Evolutionary conservation across 2,329 filamentous ascomycete genomes (phyloP).

Genomic region (Trichophyton mentagrophytes): DNA sequence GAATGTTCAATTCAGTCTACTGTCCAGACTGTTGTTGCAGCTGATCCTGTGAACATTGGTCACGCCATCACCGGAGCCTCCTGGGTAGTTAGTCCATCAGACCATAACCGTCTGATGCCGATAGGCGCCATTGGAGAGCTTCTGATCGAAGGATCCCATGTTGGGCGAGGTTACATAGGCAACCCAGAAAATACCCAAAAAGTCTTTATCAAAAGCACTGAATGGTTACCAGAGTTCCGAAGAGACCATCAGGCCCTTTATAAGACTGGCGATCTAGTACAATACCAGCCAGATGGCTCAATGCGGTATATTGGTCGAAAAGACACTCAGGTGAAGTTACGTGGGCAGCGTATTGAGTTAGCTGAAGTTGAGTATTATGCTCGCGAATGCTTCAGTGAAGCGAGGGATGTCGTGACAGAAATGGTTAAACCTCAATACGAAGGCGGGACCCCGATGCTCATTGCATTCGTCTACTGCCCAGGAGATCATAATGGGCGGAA

Average conservation of each 20-base stretch:
- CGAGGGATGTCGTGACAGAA: constrained; percentile 6
- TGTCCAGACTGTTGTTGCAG: neutral
- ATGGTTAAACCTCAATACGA: constrained; percentile 3
- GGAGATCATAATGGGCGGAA: neutral
- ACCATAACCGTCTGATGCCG: constrained; percentile 16
- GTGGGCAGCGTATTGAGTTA: constrained; percentile 72
- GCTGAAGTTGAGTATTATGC: constrained; percentile 70
- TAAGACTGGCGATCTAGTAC: constrained; percentile 18
- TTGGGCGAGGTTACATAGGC: constrained; percentile 27
- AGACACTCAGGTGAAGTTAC: constrained; percentile 59
- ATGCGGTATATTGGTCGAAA: constrained; percentile 17
- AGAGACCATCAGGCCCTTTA: constrained; percentile 10
- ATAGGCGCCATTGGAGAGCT: constrained; percentile 33
- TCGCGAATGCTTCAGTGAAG: constrained; percentile 9
- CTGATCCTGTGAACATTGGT: constrained; percentile 11
- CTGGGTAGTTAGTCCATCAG: constrained; percentile 18
- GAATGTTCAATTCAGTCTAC: constrained; percentile 8
- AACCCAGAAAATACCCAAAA: constrained; percentile 20
- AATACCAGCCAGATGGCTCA: constrained; percentile 17
- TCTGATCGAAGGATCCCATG: constrained; percentile 26
- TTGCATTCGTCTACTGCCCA: neutral
- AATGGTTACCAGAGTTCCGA: constrained; percentile 10
- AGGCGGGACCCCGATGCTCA: constrained; percentile 5
- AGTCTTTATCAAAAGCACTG: constrained; percentile 39
- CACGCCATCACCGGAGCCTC: constrained; percentile 6